phyloP scores from a whole-genome alignment of 1,284 basidiomycete genomes.

The Ceratobasidium sp. region DNA sequence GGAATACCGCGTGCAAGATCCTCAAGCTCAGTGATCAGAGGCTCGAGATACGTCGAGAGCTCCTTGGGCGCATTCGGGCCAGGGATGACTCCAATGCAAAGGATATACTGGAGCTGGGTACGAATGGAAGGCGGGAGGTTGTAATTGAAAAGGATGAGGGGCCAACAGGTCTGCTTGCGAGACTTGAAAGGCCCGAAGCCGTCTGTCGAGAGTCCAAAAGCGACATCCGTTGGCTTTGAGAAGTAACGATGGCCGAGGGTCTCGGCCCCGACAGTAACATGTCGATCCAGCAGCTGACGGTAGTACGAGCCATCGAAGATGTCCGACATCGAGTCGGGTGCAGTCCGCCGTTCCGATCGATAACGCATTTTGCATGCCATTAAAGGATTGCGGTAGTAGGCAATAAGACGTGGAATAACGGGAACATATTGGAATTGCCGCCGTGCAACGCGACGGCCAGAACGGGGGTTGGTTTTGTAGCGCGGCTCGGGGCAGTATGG shows the following conservation, averaged over 20 bases:
- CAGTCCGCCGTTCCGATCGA: conserved; percentile 49
- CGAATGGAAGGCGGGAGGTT: conserved; percentile 48
- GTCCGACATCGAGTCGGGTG: conserved; percentile 48
- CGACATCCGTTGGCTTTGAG: conserved; percentile 54
- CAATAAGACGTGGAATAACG: conserved; percentile 40
- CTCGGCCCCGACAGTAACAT: conserved; percentile 49
- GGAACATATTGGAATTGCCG: conserved; percentile 47
- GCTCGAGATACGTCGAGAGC: conserved; percentile 46
- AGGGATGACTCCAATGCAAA: conserved; percentile 48
- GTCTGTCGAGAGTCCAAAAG: conserved; percentile 55
- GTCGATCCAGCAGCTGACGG: not conserved
- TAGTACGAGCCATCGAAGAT: conserved; percentile 49
- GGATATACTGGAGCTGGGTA: conserved; percentile 42
- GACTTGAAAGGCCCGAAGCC: conserved; percentile 46
- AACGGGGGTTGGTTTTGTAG: conserved; percentile 9
- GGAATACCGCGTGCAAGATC: conserved; percentile 43
- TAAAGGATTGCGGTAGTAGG: conserved; percentile 41
- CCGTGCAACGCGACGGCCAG: conserved; percentile 7
- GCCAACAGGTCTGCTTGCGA: conserved; percentile 55
- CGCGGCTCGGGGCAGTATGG: conserved; percentile 45
- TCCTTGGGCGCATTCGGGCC: conserved; percentile 47
- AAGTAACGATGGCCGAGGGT: conserved; percentile 53
- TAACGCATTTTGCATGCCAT: conserved; percentile 51
- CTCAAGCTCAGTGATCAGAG: conserved; percentile 43
- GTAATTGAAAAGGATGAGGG: conserved; percentile 48